Conservation (phyloP, 805 yeast species). For the Ogataea glucozyma region DNA sequence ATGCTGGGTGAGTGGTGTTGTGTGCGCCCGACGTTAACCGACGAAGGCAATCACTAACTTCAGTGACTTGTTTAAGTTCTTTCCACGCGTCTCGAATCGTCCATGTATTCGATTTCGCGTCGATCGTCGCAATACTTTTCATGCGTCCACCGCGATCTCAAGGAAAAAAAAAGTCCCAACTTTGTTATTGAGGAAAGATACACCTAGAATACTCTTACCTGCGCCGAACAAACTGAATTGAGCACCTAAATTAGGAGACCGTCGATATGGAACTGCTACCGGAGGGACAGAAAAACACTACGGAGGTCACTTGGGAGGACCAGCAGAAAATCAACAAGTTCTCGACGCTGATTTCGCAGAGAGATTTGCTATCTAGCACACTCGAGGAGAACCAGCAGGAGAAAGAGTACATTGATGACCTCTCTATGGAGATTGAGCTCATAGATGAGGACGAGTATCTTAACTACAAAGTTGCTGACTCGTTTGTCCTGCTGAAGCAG, state of each 20-base stretch:
- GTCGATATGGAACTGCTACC: slow-evolving; percentile 49
- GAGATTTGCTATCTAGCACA: slow-evolving; percentile 55
- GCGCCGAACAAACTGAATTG: too few species aligned
- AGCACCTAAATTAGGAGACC: too few species aligned
- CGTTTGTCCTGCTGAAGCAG: slow-evolving; percentile 70
- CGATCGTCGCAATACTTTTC: slow-evolving; percentile 1
- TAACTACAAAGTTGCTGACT: slow-evolving; percentile 80
- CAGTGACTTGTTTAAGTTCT: not conserved
- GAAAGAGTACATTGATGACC: slow-evolving; percentile 86
- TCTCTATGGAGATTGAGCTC: slow-evolving; percentile 80
- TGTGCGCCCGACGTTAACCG: too few species aligned
- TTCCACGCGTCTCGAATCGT: slow-evolving; percentile 1
- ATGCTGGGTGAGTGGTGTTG: too few species aligned
- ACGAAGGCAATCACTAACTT: not conserved
- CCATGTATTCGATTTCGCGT: not conserved
- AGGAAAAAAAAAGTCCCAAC: not conserved
- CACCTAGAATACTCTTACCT: too few species aligned
- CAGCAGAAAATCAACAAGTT: slow-evolving; percentile 88
- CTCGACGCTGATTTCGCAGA: slow-evolving; percentile 74
- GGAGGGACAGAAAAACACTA: slow-evolving; percentile 53
- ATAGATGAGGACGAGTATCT: slow-evolving; percentile 73
- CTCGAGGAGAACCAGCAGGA: slow-evolving; percentile 57
- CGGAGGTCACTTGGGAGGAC: slow-evolving; percentile 77
- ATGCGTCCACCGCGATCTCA: not conserved
- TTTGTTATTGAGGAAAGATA: too few species aligned